phyloP scores from a whole-genome alignment of 495 filamentous ascomycete genomes.

The Neurospora tetrasperma region DNA sequence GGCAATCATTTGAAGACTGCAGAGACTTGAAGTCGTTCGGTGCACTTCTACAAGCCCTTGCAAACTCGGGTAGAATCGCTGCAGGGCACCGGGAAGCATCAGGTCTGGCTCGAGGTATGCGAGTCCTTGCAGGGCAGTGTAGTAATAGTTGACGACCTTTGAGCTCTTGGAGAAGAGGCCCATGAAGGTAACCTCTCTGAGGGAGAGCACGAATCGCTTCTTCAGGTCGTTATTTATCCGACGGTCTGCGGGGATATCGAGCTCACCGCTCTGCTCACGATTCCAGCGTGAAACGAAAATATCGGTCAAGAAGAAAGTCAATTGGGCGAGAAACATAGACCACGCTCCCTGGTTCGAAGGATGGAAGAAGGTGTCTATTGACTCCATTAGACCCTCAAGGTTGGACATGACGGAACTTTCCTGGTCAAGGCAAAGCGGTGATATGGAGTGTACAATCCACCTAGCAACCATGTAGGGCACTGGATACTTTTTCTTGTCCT shows the following conservation, averaged over 20 bases:
- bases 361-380: constrained; percentile 97
- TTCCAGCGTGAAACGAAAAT: constrained; percentile 99
- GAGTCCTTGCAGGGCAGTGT: constrained; percentile 79
- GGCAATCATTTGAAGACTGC: constrained; percentile 79
- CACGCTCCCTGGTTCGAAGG: constrained; percentile 90
- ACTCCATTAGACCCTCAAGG: constrained; percentile 88
- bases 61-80: constrained; percentile 92
- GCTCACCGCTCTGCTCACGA: constrained; percentile 81
- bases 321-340: constrained; percentile 81
- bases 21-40: constrained; percentile 85
- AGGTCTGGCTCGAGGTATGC: constrained; percentile 85
- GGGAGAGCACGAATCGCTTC: constrained; percentile 77
- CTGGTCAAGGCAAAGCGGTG: constrained; percentile 70
- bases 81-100: constrained; percentile 86
- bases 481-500: constrained; percentile 87
- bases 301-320: constrained; percentile 88
- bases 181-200: constrained; percentile 95
- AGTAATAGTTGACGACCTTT: constrained; percentile 79
- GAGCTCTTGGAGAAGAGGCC: constrained; percentile 93
- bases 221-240: constrained; percentile 71
- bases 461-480: constrained; percentile 85
- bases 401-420: constrained; percentile 70
- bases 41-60: constrained; percentile 97
- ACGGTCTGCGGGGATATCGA: constrained; percentile 71
- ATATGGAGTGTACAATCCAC: constrained; percentile 91